Evolutionary conservation across 1,284 basidiomycete genomes (phyloP).

Genomic region (Ceratobasidium sp.): DNA sequence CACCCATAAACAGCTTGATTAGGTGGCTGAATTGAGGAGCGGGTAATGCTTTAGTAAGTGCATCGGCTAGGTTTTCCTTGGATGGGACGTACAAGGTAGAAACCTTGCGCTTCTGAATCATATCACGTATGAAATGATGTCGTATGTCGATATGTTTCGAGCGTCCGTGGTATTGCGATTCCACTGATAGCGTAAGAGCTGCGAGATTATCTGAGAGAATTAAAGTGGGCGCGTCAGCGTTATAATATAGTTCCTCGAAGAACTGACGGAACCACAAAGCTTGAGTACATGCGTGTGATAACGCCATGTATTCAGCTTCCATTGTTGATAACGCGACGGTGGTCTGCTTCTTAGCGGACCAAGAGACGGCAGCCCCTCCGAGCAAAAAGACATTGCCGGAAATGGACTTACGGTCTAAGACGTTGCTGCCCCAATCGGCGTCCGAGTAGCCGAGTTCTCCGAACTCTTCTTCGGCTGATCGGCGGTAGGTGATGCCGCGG

Average conservation of each 20-base stretch:
- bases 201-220: conserved; percentile 59
- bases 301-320: conserved; percentile 45
- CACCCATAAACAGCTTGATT: background rate
- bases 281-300: conserved; percentile 26
- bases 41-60: conserved; percentile 60
- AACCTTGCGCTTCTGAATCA: conserved; percentile 54
- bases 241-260: conserved; percentile 51
- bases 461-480: background rate
- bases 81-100: conserved; percentile 54
- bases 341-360: conserved; percentile 50
- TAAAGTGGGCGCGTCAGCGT: conserved; percentile 48
- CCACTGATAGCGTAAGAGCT: conserved; percentile 57
- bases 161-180: conserved; percentile 54
- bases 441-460: conserved; percentile 58
- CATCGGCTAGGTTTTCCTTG: conserved; percentile 58
- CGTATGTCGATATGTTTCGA: conserved; percentile 63
- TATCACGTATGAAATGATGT: conserved; percentile 60
- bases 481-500: conserved; percentile 47
- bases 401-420: conserved; percentile 54
- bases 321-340: conserved; percentile 39
- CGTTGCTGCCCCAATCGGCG: conserved; percentile 56
- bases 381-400: conserved; percentile 56
- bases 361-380: conserved; percentile 55
- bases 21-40: conserved; percentile 2
- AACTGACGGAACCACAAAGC: conserved; percentile 52